Base-by-base conservation (phyloP, 345 rosid species). In the Salix caprea region DNA sequence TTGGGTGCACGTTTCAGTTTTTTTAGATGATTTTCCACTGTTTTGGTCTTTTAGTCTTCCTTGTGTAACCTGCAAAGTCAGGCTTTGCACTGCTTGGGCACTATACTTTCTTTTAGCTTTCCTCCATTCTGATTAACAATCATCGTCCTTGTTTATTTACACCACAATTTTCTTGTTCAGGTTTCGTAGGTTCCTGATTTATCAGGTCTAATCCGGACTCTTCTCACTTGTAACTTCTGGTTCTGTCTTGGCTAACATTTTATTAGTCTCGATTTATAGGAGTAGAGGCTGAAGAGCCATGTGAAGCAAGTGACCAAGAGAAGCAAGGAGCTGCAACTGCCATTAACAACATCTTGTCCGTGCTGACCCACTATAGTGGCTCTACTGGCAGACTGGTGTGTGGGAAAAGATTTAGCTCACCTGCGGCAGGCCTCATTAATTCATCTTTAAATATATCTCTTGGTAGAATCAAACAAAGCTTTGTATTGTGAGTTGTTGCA, bases 401-500 rank as follows among this genome's bases (percentile, higher is more conserved):
- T 65, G 91, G 85, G 67, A 86, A 87, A 84, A 80, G 96, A 73
- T 76, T 84, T 83, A 65, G 81, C 79, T 80, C 79, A 54, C 85
- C 86, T 19, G 89, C 82, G 9, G 34, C 82, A 6, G 87, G 85
- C 64, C 87, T 80, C 73, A 78, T 91, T 77, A 90, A 83, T 76
- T 91, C 98, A 32, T 89, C 95, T 16, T 73, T 92, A 84, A 85
- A 83, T 87, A 86, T 93, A 79, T 91, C 98, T 86, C 99, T 96
- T 44, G 94, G 99, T 93, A 96, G 99, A 96, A 93, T 96, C 97
- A 96, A 89, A 88, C 99, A 96, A 87, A 96, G 98, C 87, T 96
- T 93, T 88, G 92, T 96, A 92, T 87, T 96, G 98, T 96, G 98
- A 96, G 99, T 96, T 90, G 75, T 84, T 86, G 81, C 87, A 74